Base-by-base conservation (phyloP, 345 rosid genomes). In the Pseudoturritis turrita region DNA sequence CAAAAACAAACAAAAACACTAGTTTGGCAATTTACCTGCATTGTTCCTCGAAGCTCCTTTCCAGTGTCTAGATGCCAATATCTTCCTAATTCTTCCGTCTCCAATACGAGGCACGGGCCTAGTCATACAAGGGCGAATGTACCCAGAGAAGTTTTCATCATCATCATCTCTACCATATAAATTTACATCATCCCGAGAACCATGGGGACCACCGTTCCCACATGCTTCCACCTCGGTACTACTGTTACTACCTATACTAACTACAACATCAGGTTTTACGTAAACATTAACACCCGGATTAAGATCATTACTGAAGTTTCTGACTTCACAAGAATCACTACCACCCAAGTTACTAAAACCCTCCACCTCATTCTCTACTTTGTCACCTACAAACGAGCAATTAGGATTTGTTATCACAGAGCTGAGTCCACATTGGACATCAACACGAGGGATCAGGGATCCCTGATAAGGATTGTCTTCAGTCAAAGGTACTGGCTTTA, bases 111-210 rank as follows among this genome's bases (percentile, higher is more conserved):
- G 87, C 14, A 79, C 79, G 17, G 80, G 75, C 86, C 84, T 85
- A 43, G 45, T 72, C 81, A 80, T 68, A 62, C 75, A 73, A 72
- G 83, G 88, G 81, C 77, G 84, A 59, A 87, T 83, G 70, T 85
- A 86, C 83, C 91, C 89, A n/a, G 86, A 85, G 68, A 88, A 84
- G 75, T 90, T 92, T 87, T 92, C 96, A 66, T 92, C 96, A 88
- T 90, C 91, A 90, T 92, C 62, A 67, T 53, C 86, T 85, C 84
- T 87, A 87, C 82, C 77, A 88, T 80, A 88, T 80, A 87, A 73
- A 82, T 80, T 76, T 88, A 88, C 83, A 87, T 65, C 78, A 85
- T 80, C 90, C 87, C 52, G 71, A 68, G 82, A 81, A 58, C 67
- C 51, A 45, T 4, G 73, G 59, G 59, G 58, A 59, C 18, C 17